phyloP scores from a whole-genome alignment of 2,329 filamentous ascomycete genomes.

The Xylariaceae sp. region DNA sequence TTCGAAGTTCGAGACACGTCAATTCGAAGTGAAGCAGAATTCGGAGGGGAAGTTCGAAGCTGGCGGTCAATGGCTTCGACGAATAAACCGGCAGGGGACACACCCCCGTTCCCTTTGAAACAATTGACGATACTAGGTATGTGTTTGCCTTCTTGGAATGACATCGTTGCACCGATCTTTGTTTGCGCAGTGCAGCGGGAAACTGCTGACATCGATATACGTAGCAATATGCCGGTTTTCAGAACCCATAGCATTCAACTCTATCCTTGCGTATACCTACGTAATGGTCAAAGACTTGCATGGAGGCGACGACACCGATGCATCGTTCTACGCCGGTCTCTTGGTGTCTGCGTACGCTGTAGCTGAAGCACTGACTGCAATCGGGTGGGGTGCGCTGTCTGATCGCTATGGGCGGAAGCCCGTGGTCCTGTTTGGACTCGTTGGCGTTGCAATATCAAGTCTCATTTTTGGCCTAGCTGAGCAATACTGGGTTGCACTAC shows the following conservation, averaged over 20 bases:
- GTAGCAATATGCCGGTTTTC: slow-evolving; percentile 45
- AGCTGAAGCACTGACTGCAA: slow-evolving; percentile 41
- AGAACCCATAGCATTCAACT: slow-evolving; percentile 46
- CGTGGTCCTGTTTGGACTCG: slow-evolving; percentile 35
- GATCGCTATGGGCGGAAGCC: slow-evolving; percentile 40
- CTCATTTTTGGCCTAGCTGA: slow-evolving; percentile 41
- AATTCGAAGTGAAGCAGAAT: not conserved
- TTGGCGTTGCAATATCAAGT: slow-evolving; percentile 38
- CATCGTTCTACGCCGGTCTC: slow-evolving; percentile 50
- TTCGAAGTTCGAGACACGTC: not conserved
- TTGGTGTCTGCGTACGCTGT: slow-evolving; percentile 44
- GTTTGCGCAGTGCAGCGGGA: not conserved
- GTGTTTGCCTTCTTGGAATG: not conserved
- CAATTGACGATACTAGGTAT: not conserved
- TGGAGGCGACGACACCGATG: slow-evolving; percentile 35
- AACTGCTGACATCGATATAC: not conserved
- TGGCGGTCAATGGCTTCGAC: not conserved
- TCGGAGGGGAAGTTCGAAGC: not conserved
- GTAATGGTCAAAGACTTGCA: slow-evolving; percentile 39
- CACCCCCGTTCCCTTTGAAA: not conserved
- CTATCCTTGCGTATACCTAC: slow-evolving; percentile 43
- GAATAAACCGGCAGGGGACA: not conserved
- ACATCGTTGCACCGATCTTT: no score
- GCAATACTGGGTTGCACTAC: slow-evolving; percentile 41
- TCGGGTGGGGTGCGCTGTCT: slow-evolving; percentile 42